These are phyloP conservation scores for Cercis canadensis DNA, from an alignment of 306 rosid species.

Conservation along the genomic window DNA sequence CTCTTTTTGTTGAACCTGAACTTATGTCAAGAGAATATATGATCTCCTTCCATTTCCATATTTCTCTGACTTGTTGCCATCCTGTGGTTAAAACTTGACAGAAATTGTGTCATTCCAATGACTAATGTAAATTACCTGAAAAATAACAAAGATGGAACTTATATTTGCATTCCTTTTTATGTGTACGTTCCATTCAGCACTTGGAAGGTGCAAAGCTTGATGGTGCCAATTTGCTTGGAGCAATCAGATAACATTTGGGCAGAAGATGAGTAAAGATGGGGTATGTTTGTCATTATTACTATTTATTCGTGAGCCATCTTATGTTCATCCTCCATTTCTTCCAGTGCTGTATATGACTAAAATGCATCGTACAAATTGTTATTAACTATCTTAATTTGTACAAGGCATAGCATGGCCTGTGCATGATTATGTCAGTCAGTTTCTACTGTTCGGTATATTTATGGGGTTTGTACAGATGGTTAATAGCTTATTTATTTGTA, in stretches of 20 bases:
- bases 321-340: slow-evolving; percentile 17
- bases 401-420: neutral
- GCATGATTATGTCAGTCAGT: neutral
- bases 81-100: neutral
- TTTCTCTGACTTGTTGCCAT: neutral
- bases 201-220: slow-evolving; percentile 93
- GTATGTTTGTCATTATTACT: slow-evolving; percentile 30
- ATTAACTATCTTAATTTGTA: slow-evolving; percentile 10
- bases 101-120: neutral
- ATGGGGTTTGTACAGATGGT: slow-evolving; percentile 1
- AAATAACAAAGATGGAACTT: neutral
- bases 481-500: neutral
- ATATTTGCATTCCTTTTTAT: neutral
- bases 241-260: slow-evolving; percentile 60
- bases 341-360: neutral
- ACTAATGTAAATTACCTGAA: neutral
- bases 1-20: neutral
- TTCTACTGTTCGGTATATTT: slow-evolving; percentile 7
- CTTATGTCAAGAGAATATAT: slow-evolving; percentile 3
- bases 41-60: neutral
- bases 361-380: slow-evolving; percentile 11
- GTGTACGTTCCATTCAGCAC: slow-evolving; percentile 45
- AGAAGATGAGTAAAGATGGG: neutral
- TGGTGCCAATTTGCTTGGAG: slow-evolving; percentile 92
- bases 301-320: slow-evolving; percentile 27